Evolutionary conservation across 768 basidiomycete genomes (phyloP), one percentile per base, ranked within the genome.

Genomic region (Leucosporidium yakuticum): DNA sequence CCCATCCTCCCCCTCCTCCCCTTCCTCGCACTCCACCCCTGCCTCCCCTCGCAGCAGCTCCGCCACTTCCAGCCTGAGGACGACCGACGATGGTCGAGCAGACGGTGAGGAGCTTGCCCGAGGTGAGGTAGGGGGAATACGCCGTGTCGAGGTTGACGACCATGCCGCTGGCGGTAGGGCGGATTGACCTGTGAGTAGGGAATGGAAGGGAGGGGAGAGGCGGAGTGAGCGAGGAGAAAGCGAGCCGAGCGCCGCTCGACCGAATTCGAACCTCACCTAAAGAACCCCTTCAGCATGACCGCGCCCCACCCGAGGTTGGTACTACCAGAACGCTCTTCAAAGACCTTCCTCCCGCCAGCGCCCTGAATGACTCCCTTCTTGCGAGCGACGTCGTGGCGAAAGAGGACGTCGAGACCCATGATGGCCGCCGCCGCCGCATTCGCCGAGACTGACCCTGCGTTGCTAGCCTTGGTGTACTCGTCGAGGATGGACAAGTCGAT

Each of bases 71-170:
- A 23, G 36, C 8, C 36, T 59, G 51, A 9, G 15, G 51, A 47
- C 62, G 69, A 1, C 65, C 69, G 59, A 70, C 53, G 53, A 70
- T 70, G 1, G 65, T 62, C 32, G 54, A 49, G 59, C 65, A 64
- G 54, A 70, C 69, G 23, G 49, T 21, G 23, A 50, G 32, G 47
- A 70, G 62, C 53, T 70, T 44, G 34, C 69, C 69, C 8, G 69
- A 55, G 32, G 57, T 19, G 69, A 70, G 34, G 59, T 67, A 70
- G 12, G 69, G 69, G 21, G 69, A 67, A 62, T 54, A 70, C 23
- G 69, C 69, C 19, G 69, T 60, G 55, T 70, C 69, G 65, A 66
- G 62, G 36, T 70, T 70, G 65, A 70, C 62, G 31, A 67, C 65
- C 53, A 70, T 57, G n/a, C 69, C 65, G 27, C 54, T 31, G 19